Conservation (phyloP, 2,329 filamentous ascomycete species). For the Talaromyces sp. region DNA sequence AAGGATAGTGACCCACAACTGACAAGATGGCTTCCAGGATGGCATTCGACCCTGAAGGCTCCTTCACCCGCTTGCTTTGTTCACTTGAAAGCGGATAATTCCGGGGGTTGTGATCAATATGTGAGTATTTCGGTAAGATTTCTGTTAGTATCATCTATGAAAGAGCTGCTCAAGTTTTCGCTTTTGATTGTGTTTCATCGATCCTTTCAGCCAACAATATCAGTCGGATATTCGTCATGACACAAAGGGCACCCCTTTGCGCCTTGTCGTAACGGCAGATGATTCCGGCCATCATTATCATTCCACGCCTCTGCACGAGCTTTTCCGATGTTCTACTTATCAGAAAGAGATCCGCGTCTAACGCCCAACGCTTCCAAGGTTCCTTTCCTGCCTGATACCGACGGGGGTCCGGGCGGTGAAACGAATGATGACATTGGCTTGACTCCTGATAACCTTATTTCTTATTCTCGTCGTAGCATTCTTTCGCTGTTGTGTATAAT, state of each 20-base stretch:
- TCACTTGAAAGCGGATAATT: not conserved
- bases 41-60: not conserved
- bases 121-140: not conserved
- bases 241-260: not conserved
- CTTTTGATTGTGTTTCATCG: too few species aligned
- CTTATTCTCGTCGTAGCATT: not conserved
- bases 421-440: not conserved
- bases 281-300: not conserved
- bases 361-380: not conserved
- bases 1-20: not conserved
- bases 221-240: not conserved
- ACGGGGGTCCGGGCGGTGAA: constrained; percentile 1
- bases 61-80: not conserved
- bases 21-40: not conserved
- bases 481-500: not conserved
- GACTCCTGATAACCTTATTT: constrained; percentile 2
- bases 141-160: not conserved
- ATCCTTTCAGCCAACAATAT: not conserved
- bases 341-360: not conserved
- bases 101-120: not conserved
- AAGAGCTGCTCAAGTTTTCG: not conserved
- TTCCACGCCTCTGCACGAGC: not conserved
- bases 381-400: not conserved
- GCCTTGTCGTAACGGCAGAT: too few species aligned
- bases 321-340: not conserved